Base-by-base conservation (phyloP, 306 rosid species). In the Castanospermum australe region DNA sequence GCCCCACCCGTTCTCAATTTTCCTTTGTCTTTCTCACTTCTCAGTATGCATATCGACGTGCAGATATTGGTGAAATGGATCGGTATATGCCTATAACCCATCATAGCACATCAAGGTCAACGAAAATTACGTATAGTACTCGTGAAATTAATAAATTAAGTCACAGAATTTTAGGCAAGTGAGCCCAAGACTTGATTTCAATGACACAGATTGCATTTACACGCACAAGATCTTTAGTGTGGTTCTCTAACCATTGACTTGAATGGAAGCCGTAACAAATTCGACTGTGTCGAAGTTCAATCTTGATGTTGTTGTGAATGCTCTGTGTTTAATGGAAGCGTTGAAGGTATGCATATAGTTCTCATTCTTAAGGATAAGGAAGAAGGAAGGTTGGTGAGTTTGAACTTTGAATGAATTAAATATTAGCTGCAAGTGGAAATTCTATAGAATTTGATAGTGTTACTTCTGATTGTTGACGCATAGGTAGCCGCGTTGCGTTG, bases 21-120 rank as follows among this genome's bases (percentile, higher is more conserved):
- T 52, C 51, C 39, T 71, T 12, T 72, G 24, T 41, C 61, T 74
- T 15, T 64, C 32, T 69, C 35, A 48, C 35, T 41, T 64, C 50
- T 47, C 13, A 20, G 6, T 28, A 28, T 28, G 32, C 3, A 1
- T 28, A 1, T 28, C 32, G 1, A 28, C 3, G 32, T 33, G 52
- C 56, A 10, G 12, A 30, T 64, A 35, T 41, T 17, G 13, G 3
- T 24, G 39, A 54, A 25, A 22, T 64, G 5, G 8, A 55, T 51
- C 3, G 36, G 42, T 33, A 10, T 13, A 32, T 32, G 56, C 69
- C 63, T 54, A n/a, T n/a, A 39, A 33, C 72, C 66, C 35, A 56
- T 55, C 71, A 71, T 39, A 21, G 52, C 56, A 65, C 62, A 18
- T 47, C 55, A 14, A 79, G 78, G 84, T 87, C 88, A 89, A 87